Base-by-base conservation (phyloP, 2,329 filamentous ascomycete genomes). In the Epichloe typhina region DNA sequence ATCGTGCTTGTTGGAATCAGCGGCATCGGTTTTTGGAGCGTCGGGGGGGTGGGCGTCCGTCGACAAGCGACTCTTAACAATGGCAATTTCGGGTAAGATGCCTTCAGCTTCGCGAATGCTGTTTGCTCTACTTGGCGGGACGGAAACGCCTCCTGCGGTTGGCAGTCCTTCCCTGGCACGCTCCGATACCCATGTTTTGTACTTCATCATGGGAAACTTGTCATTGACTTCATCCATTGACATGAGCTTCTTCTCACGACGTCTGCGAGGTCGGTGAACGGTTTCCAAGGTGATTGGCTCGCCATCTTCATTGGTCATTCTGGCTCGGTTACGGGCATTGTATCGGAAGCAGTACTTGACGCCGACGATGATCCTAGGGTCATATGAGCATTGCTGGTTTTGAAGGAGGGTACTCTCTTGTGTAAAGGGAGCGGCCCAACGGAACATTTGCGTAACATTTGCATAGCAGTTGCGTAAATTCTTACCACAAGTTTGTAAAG, bases 281-380 rank as follows among this genome's bases (percentile, higher is more conserved):
- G 84, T 79, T 52, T 90, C 56, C 56, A 98, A 73, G 55, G 89
- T 89, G 62, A 98, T 94, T 15, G 86, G 87, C 55, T 96, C 90
- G 64, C 86, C 86, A 58, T 90, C 86, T 60, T 89, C 86, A 57
- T 74, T 86, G 72, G 69, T 78, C 72, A 88, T 82, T 61, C 88
- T 72, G 54, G 84, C 82, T 48, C 93, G 84, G 64, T 94, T 94
- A 53, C 93, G 84, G 59, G 93, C 90, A 68, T 97, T 97, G 68
- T 98, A 97, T 60, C 93, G 80, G 70, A 98, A 98, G 71, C 93
- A 98, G 69, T 98, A 98, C 72, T 98, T 98, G 54, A 98, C 93
- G 59, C 93, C 93, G 54, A 98, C 93, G 60, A 98, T 98, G 62
- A 98, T 98, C 93, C 93, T 98, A 61, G 49, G 57, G 66, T 58